Percentiles rank a stretch among this genome's conserved stretches.
Evolutionary conservation across 2,329 filamentous ascomycete genomes (phyloP).

Genomic region (Sphaerulina musiva): DNA sequence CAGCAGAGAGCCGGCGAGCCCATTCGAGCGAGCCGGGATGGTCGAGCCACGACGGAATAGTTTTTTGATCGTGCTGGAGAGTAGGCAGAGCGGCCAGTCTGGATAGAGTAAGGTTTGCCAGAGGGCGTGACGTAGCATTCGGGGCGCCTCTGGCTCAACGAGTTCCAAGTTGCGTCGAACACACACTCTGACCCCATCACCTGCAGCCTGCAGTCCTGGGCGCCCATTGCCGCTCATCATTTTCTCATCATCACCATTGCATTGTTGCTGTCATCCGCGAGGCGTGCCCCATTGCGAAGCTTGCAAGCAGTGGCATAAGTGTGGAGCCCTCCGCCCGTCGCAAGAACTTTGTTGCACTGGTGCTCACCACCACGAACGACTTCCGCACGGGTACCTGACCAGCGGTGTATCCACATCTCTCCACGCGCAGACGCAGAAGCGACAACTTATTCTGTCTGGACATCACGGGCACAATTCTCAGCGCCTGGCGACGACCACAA

Average conservation of each 20-base stretch:
- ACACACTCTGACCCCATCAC: background rate
- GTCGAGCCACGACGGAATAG: background rate
- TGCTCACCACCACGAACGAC: background rate
- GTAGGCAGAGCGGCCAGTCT: background rate
- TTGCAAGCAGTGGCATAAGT: background rate
- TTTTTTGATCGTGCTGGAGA: background rate
- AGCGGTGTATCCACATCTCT: constrained; percentile 4
- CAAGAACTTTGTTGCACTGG: constrained; percentile 6
- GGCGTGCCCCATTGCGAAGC: background rate
- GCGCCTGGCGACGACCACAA: background rate
- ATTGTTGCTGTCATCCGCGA: background rate
- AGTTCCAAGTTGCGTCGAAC: background rate
- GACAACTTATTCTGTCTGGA: constrained; percentile 3
- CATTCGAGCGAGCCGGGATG: background rate
- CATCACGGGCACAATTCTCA: background rate
- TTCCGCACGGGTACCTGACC: constrained; percentile 8
- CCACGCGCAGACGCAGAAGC: constrained; percentile 6
- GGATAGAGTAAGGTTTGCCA: constrained; percentile 1
- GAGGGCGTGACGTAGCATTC: constrained; percentile 6
- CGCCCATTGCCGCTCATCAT: background rate
- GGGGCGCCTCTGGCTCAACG: background rate
- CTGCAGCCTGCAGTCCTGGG: background rate
- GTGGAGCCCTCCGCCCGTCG: constrained; percentile 1
- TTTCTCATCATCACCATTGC: background rate
- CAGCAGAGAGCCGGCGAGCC: background rate